A percentile compares a stretch with the other conserved stretches of the same genome.
These are phyloP conservation scores for Hymenoscyphus occultus DNA, from an alignment of 2,329 filamentous ascomycete genomes.

Conservation along the genomic window DNA sequence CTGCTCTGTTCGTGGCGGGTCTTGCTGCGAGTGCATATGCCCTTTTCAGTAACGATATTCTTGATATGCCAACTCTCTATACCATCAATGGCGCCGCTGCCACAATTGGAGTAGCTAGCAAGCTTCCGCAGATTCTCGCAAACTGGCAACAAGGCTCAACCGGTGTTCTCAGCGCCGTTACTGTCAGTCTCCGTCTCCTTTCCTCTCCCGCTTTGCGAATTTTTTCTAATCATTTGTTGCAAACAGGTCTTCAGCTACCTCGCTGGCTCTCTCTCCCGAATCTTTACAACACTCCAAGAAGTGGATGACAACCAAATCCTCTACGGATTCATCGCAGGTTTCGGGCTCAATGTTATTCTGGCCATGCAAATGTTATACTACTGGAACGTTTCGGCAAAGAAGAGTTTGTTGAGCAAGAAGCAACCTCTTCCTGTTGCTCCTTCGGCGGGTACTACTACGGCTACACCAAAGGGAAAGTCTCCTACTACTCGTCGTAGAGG, in stretches of 20 bases:
- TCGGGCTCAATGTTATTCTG: conserved; percentile 82
- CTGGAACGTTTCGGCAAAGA: conserved; percentile 70
- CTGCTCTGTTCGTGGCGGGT: conserved; percentile 74
- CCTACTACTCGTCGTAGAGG: conserved; percentile 34
- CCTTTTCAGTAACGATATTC: conserved; percentile 66
- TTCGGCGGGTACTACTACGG: conserved; percentile 20
- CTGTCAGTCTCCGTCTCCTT: conserved; percentile 55
- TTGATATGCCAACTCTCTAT: conserved; percentile 47
- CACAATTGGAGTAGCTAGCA: conserved; percentile 79
- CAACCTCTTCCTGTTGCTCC: conserved; percentile 25
- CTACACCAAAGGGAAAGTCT: conserved; percentile 31
- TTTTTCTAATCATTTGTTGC: conserved; percentile 4
- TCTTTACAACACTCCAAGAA: conserved; percentile 97
- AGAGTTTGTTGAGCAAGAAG: conserved; percentile 46
- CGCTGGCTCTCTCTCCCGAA: conserved; percentile 83
- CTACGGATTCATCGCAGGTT: conserved; percentile 90
- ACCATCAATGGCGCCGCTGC: conserved; percentile 84
- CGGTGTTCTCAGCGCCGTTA: conserved; percentile 93
- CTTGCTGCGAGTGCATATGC: conserved; percentile 67
- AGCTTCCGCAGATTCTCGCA: conserved; percentile 87
- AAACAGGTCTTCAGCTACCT: conserved; percentile 95
- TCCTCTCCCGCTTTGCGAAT: background rate
- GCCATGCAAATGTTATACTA: conserved; percentile 93
- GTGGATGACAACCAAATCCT: conserved; percentile 95
- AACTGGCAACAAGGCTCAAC: conserved; percentile 85